Conservation (phyloP, 306 rosid species). For the Hippophae tibetana region DNA sequence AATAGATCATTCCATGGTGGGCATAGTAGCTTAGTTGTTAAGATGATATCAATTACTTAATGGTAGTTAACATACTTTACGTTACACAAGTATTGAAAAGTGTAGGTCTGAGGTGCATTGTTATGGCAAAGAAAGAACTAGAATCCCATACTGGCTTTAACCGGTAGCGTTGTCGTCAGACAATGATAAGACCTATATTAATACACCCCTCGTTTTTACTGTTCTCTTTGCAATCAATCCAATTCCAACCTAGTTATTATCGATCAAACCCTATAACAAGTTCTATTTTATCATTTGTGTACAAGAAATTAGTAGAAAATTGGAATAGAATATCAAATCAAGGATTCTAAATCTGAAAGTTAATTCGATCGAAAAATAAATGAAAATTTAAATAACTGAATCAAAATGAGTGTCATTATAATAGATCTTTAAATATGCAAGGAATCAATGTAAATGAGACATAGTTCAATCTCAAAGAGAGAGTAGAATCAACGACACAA, state of each 20-base stretch:
- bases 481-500: no score
- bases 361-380: neutral
- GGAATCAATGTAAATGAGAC: no score
- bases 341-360: neutral
- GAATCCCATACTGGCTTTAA: neutral
- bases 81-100: conserved; percentile 64
- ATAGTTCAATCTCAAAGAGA: no score
- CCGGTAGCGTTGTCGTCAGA: conserved; percentile 44
- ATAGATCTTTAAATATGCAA: no score
- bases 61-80: conserved; percentile 54
- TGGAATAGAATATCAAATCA: neutral
- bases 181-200: conserved; percentile 78
- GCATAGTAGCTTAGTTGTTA: neutral
- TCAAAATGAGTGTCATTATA: no score
- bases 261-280: conserved; percentile 30
- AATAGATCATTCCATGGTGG: conserved; percentile 32
- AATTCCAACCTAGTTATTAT: conserved; percentile 12
- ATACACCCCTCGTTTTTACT: conserved; percentile 95
- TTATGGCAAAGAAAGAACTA: conserved; percentile 50
- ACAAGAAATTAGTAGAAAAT: neutral
- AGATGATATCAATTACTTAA: conserved; percentile 43
- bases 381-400: neutral
- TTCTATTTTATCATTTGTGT: conserved; percentile 15
- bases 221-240: conserved; percentile 27
- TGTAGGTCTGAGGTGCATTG: conserved; percentile 69